Evolutionary conservation across 2,329 filamentous ascomycete species (phyloP).

Genomic region (Sporothrix brasiliensis): DNA sequence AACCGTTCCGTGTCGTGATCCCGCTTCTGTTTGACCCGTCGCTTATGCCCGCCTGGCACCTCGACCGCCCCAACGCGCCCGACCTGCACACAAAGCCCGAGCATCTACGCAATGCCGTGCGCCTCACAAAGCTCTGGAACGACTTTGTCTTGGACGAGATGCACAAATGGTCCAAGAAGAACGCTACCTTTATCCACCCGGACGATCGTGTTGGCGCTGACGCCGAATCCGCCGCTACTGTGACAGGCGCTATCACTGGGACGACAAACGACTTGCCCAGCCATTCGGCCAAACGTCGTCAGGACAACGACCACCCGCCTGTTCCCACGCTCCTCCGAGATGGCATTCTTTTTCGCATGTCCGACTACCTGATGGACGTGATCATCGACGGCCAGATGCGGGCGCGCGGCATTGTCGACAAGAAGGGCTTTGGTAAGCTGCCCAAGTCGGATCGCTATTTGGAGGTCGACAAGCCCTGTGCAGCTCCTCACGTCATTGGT

Average conservation of each 20-base stretch:
- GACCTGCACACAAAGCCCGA: conserved; percentile 53
- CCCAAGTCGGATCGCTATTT: conserved; percentile 45
- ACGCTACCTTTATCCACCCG: conserved; percentile 27
- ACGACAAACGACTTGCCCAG: conserved; percentile 32
- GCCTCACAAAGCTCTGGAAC: conserved; percentile 57
- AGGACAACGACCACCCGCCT: conserved; percentile 28
- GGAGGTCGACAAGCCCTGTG: conserved; percentile 51
- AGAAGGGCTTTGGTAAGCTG: conserved; percentile 49
- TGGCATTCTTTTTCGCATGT: conserved; percentile 38
- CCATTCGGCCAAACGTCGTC: conserved; percentile 23
- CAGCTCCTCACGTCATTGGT: conserved; percentile 35
- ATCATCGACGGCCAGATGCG: conserved; percentile 41
- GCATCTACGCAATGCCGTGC: conserved; percentile 58
- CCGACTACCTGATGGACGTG: conserved; percentile 51
- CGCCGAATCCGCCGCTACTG: not conserved
- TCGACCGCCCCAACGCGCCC: conserved; percentile 48
- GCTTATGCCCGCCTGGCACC: conserved; percentile 57
- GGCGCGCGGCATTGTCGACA: conserved; percentile 46
- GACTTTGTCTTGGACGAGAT: conserved; percentile 47
- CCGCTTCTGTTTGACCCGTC: conserved; percentile 58
- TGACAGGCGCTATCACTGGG: conserved; percentile 27
- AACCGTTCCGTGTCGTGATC: conserved; percentile 55
- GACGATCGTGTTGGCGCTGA: not conserved
- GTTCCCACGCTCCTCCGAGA: conserved; percentile 29
- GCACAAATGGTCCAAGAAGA: conserved; percentile 49